Base-by-base conservation (phyloP, 2,329 filamentous ascomycete species). In the Elsinoe necatrix region DNA sequence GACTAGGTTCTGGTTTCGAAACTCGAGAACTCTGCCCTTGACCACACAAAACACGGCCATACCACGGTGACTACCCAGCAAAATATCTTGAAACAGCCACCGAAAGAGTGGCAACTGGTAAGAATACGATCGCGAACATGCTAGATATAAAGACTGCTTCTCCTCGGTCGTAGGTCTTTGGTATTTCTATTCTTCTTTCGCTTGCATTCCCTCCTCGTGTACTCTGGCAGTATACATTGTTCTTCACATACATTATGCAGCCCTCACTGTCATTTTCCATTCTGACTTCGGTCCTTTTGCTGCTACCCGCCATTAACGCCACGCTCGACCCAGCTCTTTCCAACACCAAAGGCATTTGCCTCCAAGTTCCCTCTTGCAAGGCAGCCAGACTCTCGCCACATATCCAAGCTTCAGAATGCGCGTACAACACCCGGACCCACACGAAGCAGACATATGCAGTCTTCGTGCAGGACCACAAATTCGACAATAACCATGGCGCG, bases 391-490 rank as follows among this genome's bases (percentile, higher is more conserved):
- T 42, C 39, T 42, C 39, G n/a, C 39, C 39, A n/a, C 16, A 42
- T 18, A 70, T 70, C 56, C 68, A 71, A 59, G 68, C 68, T 18
- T 66, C 68, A 29, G 68, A 70, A 61, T 70, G 68, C 62, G 64
- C 64, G 51, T 64, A 69, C 63, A 70, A 69, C 61, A 70, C 68
- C 0, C 67, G 66, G 14, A 60, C 61, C 31, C 61, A 62, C 11
- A 55, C 59, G 47, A 63, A 54, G 3, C 65, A 70, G 57, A 69
- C 67, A 16, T 70, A 68, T 29, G 67, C 67, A 42, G 60, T 69
- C 35, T 69, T 68, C 60, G 65, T 62, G 14, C 71, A 67, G 6
- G 72, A 76, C 62, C 73, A 74, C 63, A 60, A 73, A 20, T 56
- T 31, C 42, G 72, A 75, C 59, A 59, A 60, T 9, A 60, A 61